phyloP scores from a whole-genome alignment of 1,139 yeast species.

The Nematodospora anomalae region DNA sequence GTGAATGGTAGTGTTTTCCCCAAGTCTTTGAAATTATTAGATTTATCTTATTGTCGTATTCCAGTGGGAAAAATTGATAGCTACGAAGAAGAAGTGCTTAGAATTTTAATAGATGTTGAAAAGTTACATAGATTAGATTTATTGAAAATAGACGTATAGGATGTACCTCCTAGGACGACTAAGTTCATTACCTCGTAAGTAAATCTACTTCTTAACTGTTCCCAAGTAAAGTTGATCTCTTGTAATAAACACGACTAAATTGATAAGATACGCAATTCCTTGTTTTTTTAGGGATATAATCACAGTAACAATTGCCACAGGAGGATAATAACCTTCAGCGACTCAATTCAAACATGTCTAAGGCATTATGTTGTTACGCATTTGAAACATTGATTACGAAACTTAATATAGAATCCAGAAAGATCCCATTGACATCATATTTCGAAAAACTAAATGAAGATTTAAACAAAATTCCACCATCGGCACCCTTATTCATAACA shows the following conservation, averaged over 20 bases:
- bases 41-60: conserved; percentile 20
- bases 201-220: too few relatives aligned
- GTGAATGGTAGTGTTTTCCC: conserved; percentile 17
- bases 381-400: conserved; percentile 34
- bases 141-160: conserved; percentile 6
- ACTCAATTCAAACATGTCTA: conserved; percentile 23
- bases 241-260: neutral
- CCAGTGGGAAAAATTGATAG: neutral
- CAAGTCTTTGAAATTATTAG: conserved; percentile 14
- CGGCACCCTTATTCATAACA: conserved; percentile 73
- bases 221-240: too few relatives aligned
- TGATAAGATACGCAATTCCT: neutral
- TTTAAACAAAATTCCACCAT: conserved; percentile 41
- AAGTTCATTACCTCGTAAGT: too few relatives aligned
- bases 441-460: conserved; percentile 20
- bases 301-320: neutral
- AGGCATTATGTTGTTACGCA: conserved; percentile 41
- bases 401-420: conserved; percentile 18
- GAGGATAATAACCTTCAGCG: too few relatives aligned
- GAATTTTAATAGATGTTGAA: conserved; percentile 6
- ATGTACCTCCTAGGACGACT: too few relatives aligned
- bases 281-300: neutral
- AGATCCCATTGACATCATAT: conserved; percentile 20
- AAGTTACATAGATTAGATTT: conserved; percentile 5
- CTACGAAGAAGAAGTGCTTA: conserved; percentile 3